Evolutionary conservation across 805 yeast species (phyloP).

Genomic region (Kockiozyma suomiensis): DNA sequence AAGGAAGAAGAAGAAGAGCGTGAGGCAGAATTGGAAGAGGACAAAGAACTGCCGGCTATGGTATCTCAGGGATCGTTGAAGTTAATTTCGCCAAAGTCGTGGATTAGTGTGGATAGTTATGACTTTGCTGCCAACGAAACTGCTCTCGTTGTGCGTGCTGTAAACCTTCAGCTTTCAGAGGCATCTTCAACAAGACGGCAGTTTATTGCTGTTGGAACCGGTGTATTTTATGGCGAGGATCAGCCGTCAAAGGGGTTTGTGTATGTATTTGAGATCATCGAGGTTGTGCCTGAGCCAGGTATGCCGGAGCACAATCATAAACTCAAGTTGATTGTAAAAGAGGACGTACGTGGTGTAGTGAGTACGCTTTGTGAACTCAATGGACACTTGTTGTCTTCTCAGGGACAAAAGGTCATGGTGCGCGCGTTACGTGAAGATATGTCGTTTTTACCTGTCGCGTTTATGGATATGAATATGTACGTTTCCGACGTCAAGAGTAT

Average conservation of each 20-base stretch:
- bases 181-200: conserved; percentile 53
- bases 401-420: conserved; percentile 80
- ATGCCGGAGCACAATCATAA: conserved; percentile 81
- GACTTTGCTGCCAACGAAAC: conserved; percentile 54
- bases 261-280: conserved; percentile 71
- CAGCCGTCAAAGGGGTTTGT: conserved; percentile 76
- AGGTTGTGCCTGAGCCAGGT: conserved; percentile 86
- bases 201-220: conserved; percentile 76
- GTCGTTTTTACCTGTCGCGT: conserved; percentile 89
- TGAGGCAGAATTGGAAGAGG: conserved; percentile 53
- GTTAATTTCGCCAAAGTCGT: conserved; percentile 70
- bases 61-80: conserved; percentile 63
- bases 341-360: conserved; percentile 81
- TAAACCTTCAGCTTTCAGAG: conserved; percentile 51
- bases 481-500: conserved; percentile 78
- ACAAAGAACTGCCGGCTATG: conserved; percentile 44
- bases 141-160: conserved; percentile 57
- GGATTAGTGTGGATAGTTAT: conserved; percentile 71
- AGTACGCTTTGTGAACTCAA: conserved; percentile 75
- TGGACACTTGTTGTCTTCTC: conserved; percentile 81
- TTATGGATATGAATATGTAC: conserved; percentile 80
- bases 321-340: conserved; percentile 70
- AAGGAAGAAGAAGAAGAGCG: conserved; percentile 73
- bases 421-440: conserved; percentile 85
- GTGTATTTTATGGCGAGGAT: conserved; percentile 76